phyloP scores from a whole-genome alignment of 129 eudicot genomes.

The Calendula officinalis region DNA sequence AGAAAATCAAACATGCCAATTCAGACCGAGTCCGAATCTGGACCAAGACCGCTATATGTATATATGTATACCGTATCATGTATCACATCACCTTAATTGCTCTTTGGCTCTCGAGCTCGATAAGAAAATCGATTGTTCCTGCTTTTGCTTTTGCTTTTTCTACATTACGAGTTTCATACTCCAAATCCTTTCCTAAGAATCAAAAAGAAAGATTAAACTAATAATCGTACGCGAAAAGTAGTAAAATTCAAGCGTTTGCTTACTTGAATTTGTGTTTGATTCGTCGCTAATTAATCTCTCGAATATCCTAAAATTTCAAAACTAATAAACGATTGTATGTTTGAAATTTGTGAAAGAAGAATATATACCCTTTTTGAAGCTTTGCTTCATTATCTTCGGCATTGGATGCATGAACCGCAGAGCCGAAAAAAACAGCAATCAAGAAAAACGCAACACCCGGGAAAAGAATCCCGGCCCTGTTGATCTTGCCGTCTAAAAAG shows the following conservation, averaged over 20 bases:
- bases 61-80: neutral
- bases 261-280: constrained; percentile 25
- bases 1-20: no score
- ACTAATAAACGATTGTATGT: neutral
- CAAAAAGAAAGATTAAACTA: neutral
- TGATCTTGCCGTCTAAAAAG: constrained; percentile 17
- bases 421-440: constrained; percentile 16
- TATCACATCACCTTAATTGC: constrained; percentile 17
- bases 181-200: constrained; percentile 7
- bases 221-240: neutral
- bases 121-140: constrained; percentile 13
- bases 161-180: neutral
- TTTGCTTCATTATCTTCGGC: constrained; percentile 20
- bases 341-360: neutral
- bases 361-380: constrained; percentile 19
- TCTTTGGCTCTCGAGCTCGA: constrained; percentile 17
- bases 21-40: no score
- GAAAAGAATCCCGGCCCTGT: constrained; percentile 15
- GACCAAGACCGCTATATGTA: no score
- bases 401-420: constrained; percentile 7
- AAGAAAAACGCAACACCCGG: constrained; percentile 19
- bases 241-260: neutral
- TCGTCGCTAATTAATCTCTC: constrained; percentile 13
- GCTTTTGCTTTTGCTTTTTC: constrained; percentile 12
- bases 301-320: neutral